These are phyloP conservation scores for Penicillium arizonense DNA, from an alignment of 495 filamentous ascomycete genomes.

Conservation along the genomic window DNA sequence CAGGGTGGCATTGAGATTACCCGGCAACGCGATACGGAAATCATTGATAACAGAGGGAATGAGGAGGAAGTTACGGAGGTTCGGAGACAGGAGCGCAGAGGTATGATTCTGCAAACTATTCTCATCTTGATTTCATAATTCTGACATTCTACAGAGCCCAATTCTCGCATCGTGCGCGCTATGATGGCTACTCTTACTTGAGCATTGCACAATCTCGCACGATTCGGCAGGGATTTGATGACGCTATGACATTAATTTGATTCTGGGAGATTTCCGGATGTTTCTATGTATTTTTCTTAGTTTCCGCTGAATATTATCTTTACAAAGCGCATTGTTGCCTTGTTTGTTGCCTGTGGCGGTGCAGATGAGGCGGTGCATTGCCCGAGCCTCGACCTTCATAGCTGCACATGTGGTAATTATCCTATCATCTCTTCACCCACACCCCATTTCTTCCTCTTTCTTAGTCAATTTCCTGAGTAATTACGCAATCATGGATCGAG, in stretches of 20 bases:
- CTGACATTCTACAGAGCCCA: slow-evolving; percentile 44
- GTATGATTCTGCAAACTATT: slow-evolving; percentile 68
- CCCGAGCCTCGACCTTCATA: slow-evolving; percentile 16
- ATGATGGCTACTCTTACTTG: slow-evolving; percentile 79
- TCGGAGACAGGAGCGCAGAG: slow-evolving; percentile 74
- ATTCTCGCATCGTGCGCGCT: slow-evolving; percentile 63
- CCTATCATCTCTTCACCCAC: slow-evolving; percentile 7
- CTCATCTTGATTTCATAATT: slow-evolving; percentile 34
- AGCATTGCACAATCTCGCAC: slow-evolving; percentile 1
- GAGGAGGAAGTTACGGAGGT: slow-evolving; percentile 58
- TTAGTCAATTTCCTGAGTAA: not conserved
- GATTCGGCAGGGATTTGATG: slow-evolving; percentile 1
- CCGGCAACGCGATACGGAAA: slow-evolving; percentile 47
- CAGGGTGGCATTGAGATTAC: slow-evolving; percentile 39
- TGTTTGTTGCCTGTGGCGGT: slow-evolving; percentile 23
- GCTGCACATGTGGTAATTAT: slow-evolving; percentile 10
- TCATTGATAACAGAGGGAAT: slow-evolving; percentile 46
- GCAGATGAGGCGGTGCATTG: slow-evolving; percentile 26
- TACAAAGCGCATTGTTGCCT: not conserved
- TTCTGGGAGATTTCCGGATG: not conserved
- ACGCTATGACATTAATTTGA: slow-evolving; percentile 6
- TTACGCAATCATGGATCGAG: slow-evolving; percentile 58
- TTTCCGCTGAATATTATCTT: not conserved
- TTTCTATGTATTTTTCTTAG: slow-evolving; percentile 6
- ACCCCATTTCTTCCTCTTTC: slow-evolving; percentile 1